Evolutionary conservation across 768 basidiomycete genomes (phyloP), one percentile per base, ranked within the genome.

Genomic region (Tricholoma sp.): DNA sequence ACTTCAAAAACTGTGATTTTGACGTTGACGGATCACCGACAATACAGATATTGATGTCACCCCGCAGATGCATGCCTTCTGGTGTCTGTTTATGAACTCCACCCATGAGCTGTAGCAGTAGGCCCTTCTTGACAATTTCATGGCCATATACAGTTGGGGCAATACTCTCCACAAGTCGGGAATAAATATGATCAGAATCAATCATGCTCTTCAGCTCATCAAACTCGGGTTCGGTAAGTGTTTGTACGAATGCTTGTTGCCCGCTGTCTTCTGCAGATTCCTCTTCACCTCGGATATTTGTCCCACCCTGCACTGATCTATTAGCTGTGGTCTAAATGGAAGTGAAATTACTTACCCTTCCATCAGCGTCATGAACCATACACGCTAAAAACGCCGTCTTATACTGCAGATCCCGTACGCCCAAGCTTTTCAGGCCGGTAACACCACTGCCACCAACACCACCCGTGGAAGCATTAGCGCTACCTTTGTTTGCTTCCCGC

Each of bases 1-100:
- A 98, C 94, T 99, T 98, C 54, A 98, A 77, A 74, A 99, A 98
- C 69, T 98, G 97, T 0, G 95, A 98, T 71, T 98, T 98, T n/a
- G 89, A 92, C 0, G 95, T 98, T 13, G 89, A 91, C 0, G 97
- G 97, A 66, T 98, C 97, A 34, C 97, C 97, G 54, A 99, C 88
- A 53, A 98, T 94, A 67, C 96, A 98, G 52, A 99, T 95, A 63
- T 98, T 98, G 69, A 99, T 89, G 66, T 99, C 97, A 1, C 97
- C 97, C 67, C 97, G 86, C n/a, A 98, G 80, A 69, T 98, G 85
- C 85, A 98, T 98, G 34, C 97, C 97, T 70, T 98, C 97, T 0
- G 80, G 76, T 1, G 96, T 98, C 68, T 94, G 85, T 69, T 99
- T 99, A 74, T 98, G 96, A 4, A 98, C 96, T 20, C 97, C 97